Evolutionary conservation across 306 rosid genomes (phyloP).

Genomic region (Casuarina glauca): DNA sequence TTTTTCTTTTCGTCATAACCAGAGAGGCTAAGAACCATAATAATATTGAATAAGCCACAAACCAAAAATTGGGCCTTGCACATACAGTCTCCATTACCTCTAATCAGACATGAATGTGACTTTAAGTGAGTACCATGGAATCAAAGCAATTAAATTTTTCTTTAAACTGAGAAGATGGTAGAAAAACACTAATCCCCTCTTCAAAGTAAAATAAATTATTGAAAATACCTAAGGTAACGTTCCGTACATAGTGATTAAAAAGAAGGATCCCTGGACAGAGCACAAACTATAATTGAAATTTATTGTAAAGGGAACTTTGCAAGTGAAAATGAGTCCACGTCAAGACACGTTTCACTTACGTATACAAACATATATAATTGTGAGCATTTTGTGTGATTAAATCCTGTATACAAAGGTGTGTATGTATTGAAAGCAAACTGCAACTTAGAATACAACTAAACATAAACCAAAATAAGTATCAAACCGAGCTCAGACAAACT

Average conservation of each 20-base stretch:
- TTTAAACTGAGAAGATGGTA: not conserved
- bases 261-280: not conserved
- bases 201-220: not conserved
- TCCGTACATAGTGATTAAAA: not conserved
- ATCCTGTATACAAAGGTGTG: too few relatives aligned
- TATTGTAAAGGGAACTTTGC: not conserved
- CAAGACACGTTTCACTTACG: too few relatives aligned
- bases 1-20: too few relatives aligned
- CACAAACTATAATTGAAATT: too few relatives aligned
- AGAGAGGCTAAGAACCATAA: not conserved
- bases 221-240: not conserved
- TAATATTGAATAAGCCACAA: not conserved
- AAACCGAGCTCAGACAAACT: too few relatives aligned
- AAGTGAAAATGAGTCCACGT: too few relatives aligned
- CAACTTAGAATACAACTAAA: too few relatives aligned
- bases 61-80: not conserved
- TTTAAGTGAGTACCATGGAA: not conserved
- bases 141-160: not conserved
- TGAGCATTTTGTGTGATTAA: too few relatives aligned
- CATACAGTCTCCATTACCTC: not conserved
- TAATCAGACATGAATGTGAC: not conserved
- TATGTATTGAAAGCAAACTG: too few relatives aligned
- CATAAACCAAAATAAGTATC: too few relatives aligned
- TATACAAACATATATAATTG: too few relatives aligned
- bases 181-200: not conserved